These are phyloP conservation scores for Pestalotiopsis sp. DNA, from an alignment of 2,329 filamentous ascomycete species.

Conservation along the genomic window DNA sequence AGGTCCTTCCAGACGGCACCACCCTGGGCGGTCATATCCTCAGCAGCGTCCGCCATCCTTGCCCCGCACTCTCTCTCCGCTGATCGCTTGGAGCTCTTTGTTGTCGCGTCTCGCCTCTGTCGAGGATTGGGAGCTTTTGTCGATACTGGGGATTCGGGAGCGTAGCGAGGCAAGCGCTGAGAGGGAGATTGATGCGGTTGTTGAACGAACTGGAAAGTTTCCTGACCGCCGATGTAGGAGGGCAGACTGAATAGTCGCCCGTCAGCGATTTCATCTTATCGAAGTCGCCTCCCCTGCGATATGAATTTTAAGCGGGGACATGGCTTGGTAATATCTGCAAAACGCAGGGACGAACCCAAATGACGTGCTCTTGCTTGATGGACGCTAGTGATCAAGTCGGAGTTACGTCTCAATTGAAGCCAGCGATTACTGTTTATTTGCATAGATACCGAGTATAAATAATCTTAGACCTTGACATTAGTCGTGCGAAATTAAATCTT, in stretches of 20 bases:
- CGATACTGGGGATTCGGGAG: neutral
- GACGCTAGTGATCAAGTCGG: neutral
- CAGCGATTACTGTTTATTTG: neutral
- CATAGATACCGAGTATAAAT: neutral
- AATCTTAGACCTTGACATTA: neutral
- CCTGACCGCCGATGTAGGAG: constrained; percentile 6
- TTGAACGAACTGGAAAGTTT: neutral
- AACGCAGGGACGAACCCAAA: constrained; percentile 2
- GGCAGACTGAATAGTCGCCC: neutral
- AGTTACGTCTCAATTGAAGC: neutral
- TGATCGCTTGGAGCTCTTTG: neutral
- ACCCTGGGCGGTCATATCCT: constrained; percentile 31
- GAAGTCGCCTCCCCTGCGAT: neutral
- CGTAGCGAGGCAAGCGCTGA: neutral
- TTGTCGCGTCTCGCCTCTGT: neutral
- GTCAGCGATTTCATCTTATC: constrained; percentile 2
- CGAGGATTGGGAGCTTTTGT: neutral
- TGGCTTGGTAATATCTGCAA: neutral
- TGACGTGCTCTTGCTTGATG: constrained; percentile 3
- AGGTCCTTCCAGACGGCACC: constrained; percentile 76
- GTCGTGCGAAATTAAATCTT: neutral
- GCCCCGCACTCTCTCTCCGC: constrained; percentile 15
- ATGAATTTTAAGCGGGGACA: constrained; percentile 1
- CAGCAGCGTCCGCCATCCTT: constrained; percentile 32
- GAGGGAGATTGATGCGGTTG: neutral